Conservation (phyloP, 192 early-diverging fungal genomes). For the Coemansia sp. region DNA sequence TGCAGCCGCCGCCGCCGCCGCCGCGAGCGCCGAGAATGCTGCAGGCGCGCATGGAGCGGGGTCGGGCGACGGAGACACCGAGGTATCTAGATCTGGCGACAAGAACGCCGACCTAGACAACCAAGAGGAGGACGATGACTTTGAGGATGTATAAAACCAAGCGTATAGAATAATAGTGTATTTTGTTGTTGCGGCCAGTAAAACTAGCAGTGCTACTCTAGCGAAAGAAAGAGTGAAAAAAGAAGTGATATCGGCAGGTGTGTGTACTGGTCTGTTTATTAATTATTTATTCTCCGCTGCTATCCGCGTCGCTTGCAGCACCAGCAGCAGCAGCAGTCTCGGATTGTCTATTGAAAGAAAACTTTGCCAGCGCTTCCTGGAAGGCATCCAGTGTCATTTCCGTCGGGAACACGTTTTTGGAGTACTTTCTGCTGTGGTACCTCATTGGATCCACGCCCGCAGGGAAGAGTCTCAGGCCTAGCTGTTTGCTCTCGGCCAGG, state of each 20-base stretch:
- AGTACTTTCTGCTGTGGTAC: conserved; percentile 37
- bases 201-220: too few species aligned
- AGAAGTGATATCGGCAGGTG: too few species aligned
- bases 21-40: too few species aligned
- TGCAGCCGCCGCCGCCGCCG: conserved; percentile 9
- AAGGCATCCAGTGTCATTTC: conserved; percentile 34
- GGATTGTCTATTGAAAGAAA: too few species aligned
- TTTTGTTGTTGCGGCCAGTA: too few species aligned
- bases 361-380: conserved; percentile 21
- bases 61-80: background rate
- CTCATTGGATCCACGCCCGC: conserved; percentile 29
- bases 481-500: background rate
- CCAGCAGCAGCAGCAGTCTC: too few species aligned
- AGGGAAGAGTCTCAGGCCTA: conserved; percentile 45
- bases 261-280: too few species aligned
- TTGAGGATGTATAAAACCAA: conserved; percentile 50
- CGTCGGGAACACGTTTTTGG: conserved; percentile 40
- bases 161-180: too few species aligned
- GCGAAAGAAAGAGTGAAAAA: too few species aligned
- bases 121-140: conserved; percentile 47
- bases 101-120: conserved; percentile 23
- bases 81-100: background rate
- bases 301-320: too few species aligned
- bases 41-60: conserved; percentile 18
- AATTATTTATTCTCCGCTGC: background rate